Conservation (phyloP, 139 green algal genomes). For the Astrephomene gubernaculifera region DNA sequence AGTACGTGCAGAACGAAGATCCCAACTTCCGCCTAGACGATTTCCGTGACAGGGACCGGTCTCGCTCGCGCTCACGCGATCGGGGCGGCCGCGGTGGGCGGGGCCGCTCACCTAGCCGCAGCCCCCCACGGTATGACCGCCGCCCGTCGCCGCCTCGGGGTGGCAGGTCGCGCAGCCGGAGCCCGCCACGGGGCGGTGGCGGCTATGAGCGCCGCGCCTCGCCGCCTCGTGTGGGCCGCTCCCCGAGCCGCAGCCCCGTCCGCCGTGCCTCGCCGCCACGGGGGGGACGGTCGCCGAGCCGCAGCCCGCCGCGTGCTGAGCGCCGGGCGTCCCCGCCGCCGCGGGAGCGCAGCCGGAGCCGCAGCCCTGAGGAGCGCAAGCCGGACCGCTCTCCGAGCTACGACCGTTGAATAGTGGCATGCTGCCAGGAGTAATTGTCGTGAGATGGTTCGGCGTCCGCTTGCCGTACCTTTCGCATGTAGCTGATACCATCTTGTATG, state of each 20-base stretch:
- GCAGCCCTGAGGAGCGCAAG: background rate
- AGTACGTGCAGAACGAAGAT: conserved; percentile 61
- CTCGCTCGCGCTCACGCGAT: background rate
- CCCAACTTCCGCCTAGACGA: background rate
- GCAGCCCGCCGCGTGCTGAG: background rate
- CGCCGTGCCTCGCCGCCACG: no score
- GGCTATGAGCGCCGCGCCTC: background rate
- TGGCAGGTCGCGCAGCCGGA: background rate
- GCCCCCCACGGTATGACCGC: background rate
- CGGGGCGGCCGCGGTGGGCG: no score
- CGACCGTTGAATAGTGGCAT: no score
- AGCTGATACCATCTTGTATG: no score
- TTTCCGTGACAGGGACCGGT: no score
- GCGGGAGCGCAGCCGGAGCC: background rate
- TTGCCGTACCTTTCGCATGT: no score
- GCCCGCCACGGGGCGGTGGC: background rate
- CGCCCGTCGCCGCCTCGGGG: background rate
- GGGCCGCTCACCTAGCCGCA: no score
- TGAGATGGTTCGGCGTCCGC: no score
- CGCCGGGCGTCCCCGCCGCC: background rate
- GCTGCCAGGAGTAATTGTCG: no score
- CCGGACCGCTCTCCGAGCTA: conserved; percentile 5
- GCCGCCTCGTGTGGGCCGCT: background rate
- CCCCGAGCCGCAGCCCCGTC: no score
- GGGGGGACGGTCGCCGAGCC: background rate